These are phyloP conservation scores for Colletotrichum camelliae DNA, from an alignment of 2,329 filamentous ascomycete species.

Conservation along the genomic window DNA sequence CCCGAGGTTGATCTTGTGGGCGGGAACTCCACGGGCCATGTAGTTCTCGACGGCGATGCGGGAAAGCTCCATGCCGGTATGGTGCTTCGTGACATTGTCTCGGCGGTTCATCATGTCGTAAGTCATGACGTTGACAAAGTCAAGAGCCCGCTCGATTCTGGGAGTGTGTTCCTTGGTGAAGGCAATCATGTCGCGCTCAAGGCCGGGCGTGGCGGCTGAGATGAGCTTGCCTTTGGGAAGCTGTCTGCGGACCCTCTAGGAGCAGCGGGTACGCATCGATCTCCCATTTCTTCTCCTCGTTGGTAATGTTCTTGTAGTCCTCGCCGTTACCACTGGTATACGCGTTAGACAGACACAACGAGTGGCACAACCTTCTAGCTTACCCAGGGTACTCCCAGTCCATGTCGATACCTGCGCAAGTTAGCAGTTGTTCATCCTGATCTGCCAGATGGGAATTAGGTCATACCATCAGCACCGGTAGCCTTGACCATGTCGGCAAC, in stretches of 20 bases:
- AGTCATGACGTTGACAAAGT: slow-evolving; percentile 73
- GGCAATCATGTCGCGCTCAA: slow-evolving; percentile 69
- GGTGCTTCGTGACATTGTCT: slow-evolving; percentile 67
- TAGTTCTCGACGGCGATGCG: slow-evolving; percentile 63
- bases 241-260: slow-evolving; percentile 60
- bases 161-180: slow-evolving; percentile 65
- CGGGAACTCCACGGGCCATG: slow-evolving; percentile 55
- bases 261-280: slow-evolving; percentile 68
- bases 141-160: slow-evolving; percentile 61
- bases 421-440: neutral
- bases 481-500: slow-evolving; percentile 66
- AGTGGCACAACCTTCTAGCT: slow-evolving; percentile 9
- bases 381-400: slow-evolving; percentile 70
- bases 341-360: neutral
- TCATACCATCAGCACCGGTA: slow-evolving; percentile 67
- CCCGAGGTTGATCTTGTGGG: slow-evolving; percentile 64
- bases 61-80: slow-evolving; percentile 65
- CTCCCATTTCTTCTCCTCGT: slow-evolving; percentile 64
- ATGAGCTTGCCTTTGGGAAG: slow-evolving; percentile 64
- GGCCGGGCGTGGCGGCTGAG: slow-evolving; percentile 72
- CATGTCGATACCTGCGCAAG: slow-evolving; percentile 45
- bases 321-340: slow-evolving; percentile 65
- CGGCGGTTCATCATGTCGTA: slow-evolving; percentile 77
- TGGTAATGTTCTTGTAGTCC: slow-evolving; percentile 71
- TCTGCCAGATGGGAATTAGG: neutral